Base-by-base conservation (phyloP, 192 early-diverging fungal genomes). In the Allomyces macrogynus region DNA sequence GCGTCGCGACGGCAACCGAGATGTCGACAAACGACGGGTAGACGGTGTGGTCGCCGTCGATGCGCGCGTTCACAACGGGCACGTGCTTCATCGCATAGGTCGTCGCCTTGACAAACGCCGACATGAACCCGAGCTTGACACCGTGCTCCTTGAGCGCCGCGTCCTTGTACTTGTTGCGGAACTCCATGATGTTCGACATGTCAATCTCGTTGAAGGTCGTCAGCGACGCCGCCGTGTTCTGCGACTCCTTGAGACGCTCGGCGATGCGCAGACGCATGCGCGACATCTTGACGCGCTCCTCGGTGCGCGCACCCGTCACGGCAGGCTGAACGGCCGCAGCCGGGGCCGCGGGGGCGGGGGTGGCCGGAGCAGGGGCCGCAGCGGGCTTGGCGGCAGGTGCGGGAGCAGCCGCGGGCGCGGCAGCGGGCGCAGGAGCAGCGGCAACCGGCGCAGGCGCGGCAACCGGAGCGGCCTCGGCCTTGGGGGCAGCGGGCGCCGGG, bases 161-260 rank as follows among this genome's bases (percentile, higher is more conserved):
- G 76, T 93, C 95, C 84, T 96, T 96, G 85, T 95, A 96, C 72
- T 81, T 83, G 65, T 81, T 80, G 67, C 95, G 91, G 67, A 99
- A 77, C 24, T 88, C 82, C 65, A 99, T 93, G 61, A 99, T 73
- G 76, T 87, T 88, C 73, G 83, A 87, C 95, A 99, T 99, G 74
- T 99, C 95, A 40, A 99, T 83, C 80, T 99, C 95, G 79, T 99
- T 99, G 78, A 99, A 99, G 43, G 95, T 99, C 23, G 95, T 99
- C 67, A 99, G 81, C 61, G 92, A 87, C 26, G 95, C 95, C 11
- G 95, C 95, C 61, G 83, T 90, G 75, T 92, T 86, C 80, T 99
- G 95, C 61, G 93, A 90, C 74, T 92, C 87, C 86, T 99, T 99
- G 73, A 99, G 76, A 62, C 91, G 87, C 76, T 88, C 86, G 61